phyloP scores from a whole-genome alignment of 2,329 filamentous ascomycete genomes.

The Metarhizium album region DNA sequence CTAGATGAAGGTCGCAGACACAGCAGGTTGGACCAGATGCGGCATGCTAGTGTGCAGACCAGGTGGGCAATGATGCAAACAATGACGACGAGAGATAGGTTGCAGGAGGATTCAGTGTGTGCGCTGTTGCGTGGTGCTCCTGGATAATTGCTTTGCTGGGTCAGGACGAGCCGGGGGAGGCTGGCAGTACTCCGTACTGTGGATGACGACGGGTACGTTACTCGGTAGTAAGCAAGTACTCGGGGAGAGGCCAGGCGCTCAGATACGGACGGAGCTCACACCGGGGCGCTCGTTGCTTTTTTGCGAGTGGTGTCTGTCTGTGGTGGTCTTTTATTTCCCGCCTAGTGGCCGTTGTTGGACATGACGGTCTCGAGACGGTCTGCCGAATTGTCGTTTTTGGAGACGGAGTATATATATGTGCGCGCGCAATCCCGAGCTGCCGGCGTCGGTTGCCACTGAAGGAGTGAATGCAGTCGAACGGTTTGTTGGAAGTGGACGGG shows the following conservation, averaged over 20 bases:
- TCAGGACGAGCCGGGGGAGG: too few relatives aligned
- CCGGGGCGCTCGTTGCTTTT: too few relatives aligned
- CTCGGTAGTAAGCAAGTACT: too few relatives aligned
- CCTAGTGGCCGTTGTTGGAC: neutral
- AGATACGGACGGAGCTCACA: too few relatives aligned
- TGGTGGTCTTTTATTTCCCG: neutral
- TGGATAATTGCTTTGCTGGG: neutral
- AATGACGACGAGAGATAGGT: constrained; percentile 5
- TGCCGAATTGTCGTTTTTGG: neutral
- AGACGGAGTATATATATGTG: neutral
- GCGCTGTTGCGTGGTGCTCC: neutral
- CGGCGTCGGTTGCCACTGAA: neutral
- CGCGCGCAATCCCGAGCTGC: neutral
- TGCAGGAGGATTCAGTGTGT: too few relatives aligned
- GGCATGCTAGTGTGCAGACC: neutral
- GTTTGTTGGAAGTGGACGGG: neutral
- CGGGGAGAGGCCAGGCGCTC: too few relatives aligned
- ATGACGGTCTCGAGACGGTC: neutral
- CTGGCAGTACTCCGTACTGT: too few relatives aligned
- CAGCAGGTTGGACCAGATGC: constrained; percentile 1
- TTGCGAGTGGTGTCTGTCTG: neutral
- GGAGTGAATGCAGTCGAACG: neutral
- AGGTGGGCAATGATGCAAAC: constrained; percentile 6
- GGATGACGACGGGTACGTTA: too few relatives aligned
- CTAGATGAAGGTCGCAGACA: neutral